phyloP scores from a whole-genome alignment of 495 filamentous ascomycete species.

The Aspergillus haitiensis region DNA sequence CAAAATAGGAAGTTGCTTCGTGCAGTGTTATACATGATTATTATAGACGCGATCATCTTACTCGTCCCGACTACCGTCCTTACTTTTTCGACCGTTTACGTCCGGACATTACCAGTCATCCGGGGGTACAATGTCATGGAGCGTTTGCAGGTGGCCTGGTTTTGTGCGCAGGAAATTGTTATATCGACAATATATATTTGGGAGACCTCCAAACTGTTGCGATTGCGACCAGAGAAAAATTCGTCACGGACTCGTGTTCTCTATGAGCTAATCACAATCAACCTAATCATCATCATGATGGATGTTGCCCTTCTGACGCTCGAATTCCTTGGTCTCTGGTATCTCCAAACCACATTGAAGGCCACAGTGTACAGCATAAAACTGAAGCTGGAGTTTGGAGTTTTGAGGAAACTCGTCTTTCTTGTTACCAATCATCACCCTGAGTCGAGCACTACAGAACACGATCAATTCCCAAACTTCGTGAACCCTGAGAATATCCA shows the following conservation, averaged over 20 bases:
- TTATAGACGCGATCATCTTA: slow-evolving; percentile 51
- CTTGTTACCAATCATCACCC: slow-evolving; percentile 36
- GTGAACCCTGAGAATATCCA: slow-evolving; percentile 41
- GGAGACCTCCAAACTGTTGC: slow-evolving; percentile 50
- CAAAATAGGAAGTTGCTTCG: slow-evolving; percentile 48
- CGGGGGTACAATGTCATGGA: slow-evolving; percentile 56
- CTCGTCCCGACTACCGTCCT: slow-evolving; percentile 54
- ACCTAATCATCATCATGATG: slow-evolving; percentile 53
- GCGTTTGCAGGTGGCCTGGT: slow-evolving; percentile 58
- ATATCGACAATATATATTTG: slow-evolving; percentile 59
- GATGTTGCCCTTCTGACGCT: slow-evolving; percentile 56
- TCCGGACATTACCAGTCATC: slow-evolving; percentile 33
- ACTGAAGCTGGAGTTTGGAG: slow-evolving; percentile 62
- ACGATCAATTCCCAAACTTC: slow-evolving; percentile 40
- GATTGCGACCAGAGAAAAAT: slow-evolving; percentile 41
- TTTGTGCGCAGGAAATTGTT: slow-evolving; percentile 58
- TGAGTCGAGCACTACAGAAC: slow-evolving; percentile 37
- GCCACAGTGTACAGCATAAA: slow-evolving; percentile 61
- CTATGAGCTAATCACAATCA: slow-evolving; percentile 57
- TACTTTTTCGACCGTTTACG: slow-evolving; percentile 46
- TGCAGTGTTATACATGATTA: slow-evolving; percentile 56
- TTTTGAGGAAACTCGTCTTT: slow-evolving; percentile 48
- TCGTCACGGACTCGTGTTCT: slow-evolving; percentile 44
- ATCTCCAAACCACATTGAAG: slow-evolving; percentile 56
- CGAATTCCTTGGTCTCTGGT: slow-evolving; percentile 54